Evolutionary conservation across 805 yeast genomes (phyloP).

Genomic region (Lachancea sp.): DNA sequence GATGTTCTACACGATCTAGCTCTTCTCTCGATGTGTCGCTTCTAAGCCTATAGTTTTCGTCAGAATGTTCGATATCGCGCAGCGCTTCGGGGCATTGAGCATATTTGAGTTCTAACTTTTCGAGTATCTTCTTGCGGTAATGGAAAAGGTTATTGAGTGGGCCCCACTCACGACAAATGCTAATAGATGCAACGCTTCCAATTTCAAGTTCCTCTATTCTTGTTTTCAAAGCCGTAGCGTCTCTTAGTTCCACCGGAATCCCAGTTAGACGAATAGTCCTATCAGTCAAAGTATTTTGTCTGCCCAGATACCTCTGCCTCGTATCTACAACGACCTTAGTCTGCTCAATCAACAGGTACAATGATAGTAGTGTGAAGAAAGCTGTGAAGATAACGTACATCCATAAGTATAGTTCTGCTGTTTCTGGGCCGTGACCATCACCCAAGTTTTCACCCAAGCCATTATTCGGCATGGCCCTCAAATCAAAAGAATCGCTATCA

Average conservation of each 20-base stretch:
- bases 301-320: conserved; percentile 77
- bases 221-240: conserved; percentile 58
- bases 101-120: conserved; percentile 51
- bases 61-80: conserved; percentile 17
- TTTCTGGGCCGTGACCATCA: conserved; percentile 31
- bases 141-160: conserved; percentile 59
- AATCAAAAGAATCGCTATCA: conserved; percentile 28
- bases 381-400: conserved; percentile 83
- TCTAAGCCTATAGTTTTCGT: conserved; percentile 24
- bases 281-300: conserved; percentile 84
- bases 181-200: conserved; percentile 71
- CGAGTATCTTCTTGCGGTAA: conserved; percentile 47
- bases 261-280: conserved; percentile 85
- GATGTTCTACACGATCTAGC: conserved; percentile 5
- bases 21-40: conserved; percentile 7
- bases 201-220: conserved; percentile 75
- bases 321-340: conserved; percentile 68
- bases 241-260: conserved; percentile 75
- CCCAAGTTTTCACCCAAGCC: conserved; percentile 17
- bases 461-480: conserved; percentile 11
- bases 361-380: conserved; percentile 66
- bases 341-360: conserved; percentile 55
- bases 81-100: conserved; percentile 30
- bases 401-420: conserved; percentile 59
- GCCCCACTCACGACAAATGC: conserved; percentile 84